Evolutionary conservation across 2,329 filamentous ascomycete genomes (phyloP), one percentile per base, ranked within the genome.

Genomic region (Aspergillus novoparasiticus): DNA sequence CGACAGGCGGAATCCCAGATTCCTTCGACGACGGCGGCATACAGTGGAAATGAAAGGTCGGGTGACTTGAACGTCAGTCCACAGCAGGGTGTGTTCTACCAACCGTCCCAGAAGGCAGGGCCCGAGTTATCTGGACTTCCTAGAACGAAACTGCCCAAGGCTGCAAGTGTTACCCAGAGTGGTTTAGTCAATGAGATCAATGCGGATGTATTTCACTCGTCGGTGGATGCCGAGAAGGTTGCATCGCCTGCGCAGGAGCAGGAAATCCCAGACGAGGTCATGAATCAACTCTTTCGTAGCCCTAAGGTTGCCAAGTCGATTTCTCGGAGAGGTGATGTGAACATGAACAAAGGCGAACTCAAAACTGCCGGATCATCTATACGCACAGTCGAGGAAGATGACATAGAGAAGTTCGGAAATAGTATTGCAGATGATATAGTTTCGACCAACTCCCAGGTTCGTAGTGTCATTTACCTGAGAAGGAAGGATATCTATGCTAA

Each of bases 251-350:
- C 78, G 5, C 69, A 75, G 39, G 74, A 78, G 57, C 73, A 82
- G 60, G 79, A 84, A n/a, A 63, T 84, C 19, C 82, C 86, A 4
- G 84, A 87, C 59, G 87, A 84, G 54, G 80, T 89, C 69, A 83
- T 89, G 70, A 83, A 84, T 6, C 84, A 87, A 66, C 75, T 90
- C 0, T 90, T 90, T 71, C 85, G 86, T 61, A 90, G 85, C 60
- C 84, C 83, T 3, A 82, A 81, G 60, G 84, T 89, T 23, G 84
- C 86, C 32, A 82, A 78, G 64, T 80, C 86, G 74, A 76, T 90
- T 16, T 82, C 84, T 34, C 80, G 80, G 34, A 81, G 83, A 65
- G 75, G 65, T 41, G 66, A 64, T 12, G 60, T 66, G 14, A 66
- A 65, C 43, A n/a, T 48, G 12, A 60, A 45, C 10, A 55, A 32